Evolutionary conservation across 2,329 filamentous ascomycete genomes (phyloP).

Genomic region (Zasmidium cellare): DNA sequence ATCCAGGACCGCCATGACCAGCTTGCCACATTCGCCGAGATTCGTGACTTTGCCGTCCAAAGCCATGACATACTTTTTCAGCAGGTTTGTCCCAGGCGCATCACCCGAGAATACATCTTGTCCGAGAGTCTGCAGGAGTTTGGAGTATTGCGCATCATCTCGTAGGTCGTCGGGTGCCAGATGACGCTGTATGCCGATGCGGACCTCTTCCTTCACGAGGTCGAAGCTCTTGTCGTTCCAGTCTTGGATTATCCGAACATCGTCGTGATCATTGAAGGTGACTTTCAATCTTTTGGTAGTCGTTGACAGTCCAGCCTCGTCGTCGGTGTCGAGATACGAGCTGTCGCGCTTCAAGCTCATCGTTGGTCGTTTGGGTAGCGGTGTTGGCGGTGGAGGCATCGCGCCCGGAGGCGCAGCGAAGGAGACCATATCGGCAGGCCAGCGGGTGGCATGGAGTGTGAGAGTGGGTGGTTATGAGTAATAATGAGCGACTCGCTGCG

Average conservation of each 20-base stretch:
- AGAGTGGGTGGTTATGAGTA: neutral
- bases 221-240: constrained; percentile 55
- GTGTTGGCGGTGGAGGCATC: constrained; percentile 36
- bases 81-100: constrained; percentile 51
- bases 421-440: constrained; percentile 33
- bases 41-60: constrained; percentile 57
- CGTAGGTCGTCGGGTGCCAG: constrained; percentile 42
- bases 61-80: constrained; percentile 61
- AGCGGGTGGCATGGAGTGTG: constrained; percentile 9
- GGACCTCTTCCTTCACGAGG: constrained; percentile 62
- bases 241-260: constrained; percentile 47
- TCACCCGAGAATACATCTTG: constrained; percentile 36
- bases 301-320: constrained; percentile 35
- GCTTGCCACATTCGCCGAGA: constrained; percentile 57
- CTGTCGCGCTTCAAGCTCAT: constrained; percentile 38
- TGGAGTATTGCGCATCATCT: constrained; percentile 59
- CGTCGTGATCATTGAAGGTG: constrained; percentile 50
- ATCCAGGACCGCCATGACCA: constrained; percentile 59
- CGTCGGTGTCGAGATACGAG: constrained; percentile 38
- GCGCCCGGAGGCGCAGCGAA: constrained; percentile 28
- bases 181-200: constrained; percentile 46
- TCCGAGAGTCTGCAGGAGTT: constrained; percentile 39
- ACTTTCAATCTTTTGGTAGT: constrained; percentile 49
- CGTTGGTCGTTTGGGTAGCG: constrained; percentile 32
- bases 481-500: neutral